Evolutionary conservation across 140 eudicot species (phyloP).

Genomic region (Anethum foeniculum): DNA sequence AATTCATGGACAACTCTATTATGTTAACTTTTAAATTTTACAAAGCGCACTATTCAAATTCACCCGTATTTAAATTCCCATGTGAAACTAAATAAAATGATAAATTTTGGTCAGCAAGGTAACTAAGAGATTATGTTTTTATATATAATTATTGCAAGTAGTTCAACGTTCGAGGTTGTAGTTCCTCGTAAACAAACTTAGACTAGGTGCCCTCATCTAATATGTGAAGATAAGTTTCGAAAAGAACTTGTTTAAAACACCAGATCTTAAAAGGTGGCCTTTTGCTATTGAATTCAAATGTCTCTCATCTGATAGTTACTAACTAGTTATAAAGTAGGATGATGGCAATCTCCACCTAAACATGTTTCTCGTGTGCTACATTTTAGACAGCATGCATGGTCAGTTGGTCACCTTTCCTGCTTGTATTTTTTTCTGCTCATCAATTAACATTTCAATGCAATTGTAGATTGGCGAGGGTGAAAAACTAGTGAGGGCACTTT

Average conservation of each 20-base stretch:
- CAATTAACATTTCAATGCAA: constrained; percentile 11
- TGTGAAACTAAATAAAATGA: background rate
- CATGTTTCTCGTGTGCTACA: background rate
- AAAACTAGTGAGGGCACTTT: constrained; percentile 94
- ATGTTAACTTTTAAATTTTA: background rate
- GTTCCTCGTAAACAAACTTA: background rate
- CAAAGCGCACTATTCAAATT: background rate
- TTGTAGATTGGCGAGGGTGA: constrained; percentile 95
- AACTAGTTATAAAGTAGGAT: background rate
- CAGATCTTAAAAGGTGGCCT: background rate
- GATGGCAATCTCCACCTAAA: background rate
- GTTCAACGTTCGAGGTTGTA: background rate
- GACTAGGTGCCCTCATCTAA: background rate
- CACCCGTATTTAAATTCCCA: background rate
- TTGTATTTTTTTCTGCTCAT: background rate
- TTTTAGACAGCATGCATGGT: background rate
- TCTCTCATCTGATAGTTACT: background rate
- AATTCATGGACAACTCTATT: background rate
- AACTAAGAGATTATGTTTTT: background rate
- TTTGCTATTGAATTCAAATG: background rate
- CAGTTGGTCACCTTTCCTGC: background rate
- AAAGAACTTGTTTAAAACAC: background rate
- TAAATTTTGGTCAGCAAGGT: background rate
- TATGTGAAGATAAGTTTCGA: background rate
- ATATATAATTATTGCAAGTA: background rate